phyloP scores from a whole-genome alignment of 305 asterid species.

The Plantago coronopus region DNA sequence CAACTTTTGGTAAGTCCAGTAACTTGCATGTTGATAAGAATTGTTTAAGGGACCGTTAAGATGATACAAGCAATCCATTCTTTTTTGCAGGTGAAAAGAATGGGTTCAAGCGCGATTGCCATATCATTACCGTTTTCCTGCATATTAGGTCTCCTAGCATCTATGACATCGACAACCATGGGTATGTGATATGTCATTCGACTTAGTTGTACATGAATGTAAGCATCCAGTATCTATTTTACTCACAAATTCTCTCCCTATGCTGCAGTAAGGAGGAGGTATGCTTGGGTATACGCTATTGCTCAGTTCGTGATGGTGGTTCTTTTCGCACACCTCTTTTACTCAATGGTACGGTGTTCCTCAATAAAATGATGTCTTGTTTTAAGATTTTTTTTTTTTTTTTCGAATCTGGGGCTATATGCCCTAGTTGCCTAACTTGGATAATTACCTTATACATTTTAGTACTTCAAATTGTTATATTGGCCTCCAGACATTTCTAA shows the following conservation, averaged over 20 bases:
- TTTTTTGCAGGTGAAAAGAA: slow-evolving; percentile 49
- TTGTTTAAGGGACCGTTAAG: background rate
- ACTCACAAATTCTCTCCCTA: slow-evolving; percentile 7
- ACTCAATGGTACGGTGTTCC: slow-evolving; percentile 65
- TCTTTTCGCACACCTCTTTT: slow-evolving; percentile 69
- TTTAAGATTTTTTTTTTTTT: no score
- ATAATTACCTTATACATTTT: no score
- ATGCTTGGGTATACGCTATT: slow-evolving; percentile 76
- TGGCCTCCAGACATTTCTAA: no score
- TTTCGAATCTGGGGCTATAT: no score
- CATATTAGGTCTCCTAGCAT: slow-evolving; percentile 93
- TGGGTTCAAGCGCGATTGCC: slow-evolving; percentile 92
- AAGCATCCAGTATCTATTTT: background rate
- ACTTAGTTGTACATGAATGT: slow-evolving; percentile 10
- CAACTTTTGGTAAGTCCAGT: slow-evolving; percentile 76
- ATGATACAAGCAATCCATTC: slow-evolving; percentile 1
- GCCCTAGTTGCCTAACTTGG: no score
- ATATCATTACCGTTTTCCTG: slow-evolving; percentile 90
- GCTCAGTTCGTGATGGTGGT: slow-evolving; percentile 78
- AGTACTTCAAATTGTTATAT: no score
- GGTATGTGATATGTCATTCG: slow-evolving; percentile 57
- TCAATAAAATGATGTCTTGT: background rate
- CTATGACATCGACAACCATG: slow-evolving; percentile 95
- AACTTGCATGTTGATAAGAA: background rate
- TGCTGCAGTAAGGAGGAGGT: slow-evolving; percentile 58